Conservation (phyloP, 768 basidiomycete genomes). For the Vishniacozyma victoriae region DNA sequence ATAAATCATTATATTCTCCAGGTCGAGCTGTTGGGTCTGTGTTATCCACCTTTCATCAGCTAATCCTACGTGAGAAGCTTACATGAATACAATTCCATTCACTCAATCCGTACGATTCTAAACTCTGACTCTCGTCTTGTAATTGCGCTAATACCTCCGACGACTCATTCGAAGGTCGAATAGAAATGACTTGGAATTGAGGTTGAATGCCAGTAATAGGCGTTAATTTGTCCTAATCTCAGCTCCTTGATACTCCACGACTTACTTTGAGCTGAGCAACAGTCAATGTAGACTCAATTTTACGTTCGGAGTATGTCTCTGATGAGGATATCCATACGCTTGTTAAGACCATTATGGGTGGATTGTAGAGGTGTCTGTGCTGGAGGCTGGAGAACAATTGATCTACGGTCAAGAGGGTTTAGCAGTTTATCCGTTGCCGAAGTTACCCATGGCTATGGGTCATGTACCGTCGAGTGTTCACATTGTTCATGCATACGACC, state of each 20-base stretch:
- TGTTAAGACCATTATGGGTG: too few relatives aligned
- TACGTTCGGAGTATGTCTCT: conserved; percentile 84
- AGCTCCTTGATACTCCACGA: neutral
- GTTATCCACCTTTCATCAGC: conserved; percentile 58
- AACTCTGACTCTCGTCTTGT: conserved; percentile 60
- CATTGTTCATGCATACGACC: too few relatives aligned
- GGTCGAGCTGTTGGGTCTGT: conserved; percentile 67
- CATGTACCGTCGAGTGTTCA: too few relatives aligned
- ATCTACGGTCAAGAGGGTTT: too few relatives aligned
- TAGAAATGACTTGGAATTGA: conserved; percentile 61
- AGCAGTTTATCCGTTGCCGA: too few relatives aligned
- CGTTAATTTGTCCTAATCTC: conserved; percentile 73
- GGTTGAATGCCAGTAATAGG: conserved; percentile 83
- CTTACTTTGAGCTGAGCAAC: conserved; percentile 75
- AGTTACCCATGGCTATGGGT: too few relatives aligned
- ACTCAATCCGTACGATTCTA: conserved; percentile 68
- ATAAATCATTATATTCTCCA: conserved; percentile 77
- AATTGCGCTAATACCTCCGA: conserved; percentile 52
- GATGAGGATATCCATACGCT: conserved; percentile 75
- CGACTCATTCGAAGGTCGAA: conserved; percentile 60
- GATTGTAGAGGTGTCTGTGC: too few relatives aligned
- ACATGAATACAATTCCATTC: conserved; percentile 81
- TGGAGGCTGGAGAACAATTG: too few relatives aligned
- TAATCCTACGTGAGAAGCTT: conserved; percentile 22
- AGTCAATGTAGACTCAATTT: conserved; percentile 68